A percentile compares a stretch with the other conserved stretches of the same genome.
Conservation (phyloP, 768 basidiomycete species). For the Austroboletus eburneus region DNA sequence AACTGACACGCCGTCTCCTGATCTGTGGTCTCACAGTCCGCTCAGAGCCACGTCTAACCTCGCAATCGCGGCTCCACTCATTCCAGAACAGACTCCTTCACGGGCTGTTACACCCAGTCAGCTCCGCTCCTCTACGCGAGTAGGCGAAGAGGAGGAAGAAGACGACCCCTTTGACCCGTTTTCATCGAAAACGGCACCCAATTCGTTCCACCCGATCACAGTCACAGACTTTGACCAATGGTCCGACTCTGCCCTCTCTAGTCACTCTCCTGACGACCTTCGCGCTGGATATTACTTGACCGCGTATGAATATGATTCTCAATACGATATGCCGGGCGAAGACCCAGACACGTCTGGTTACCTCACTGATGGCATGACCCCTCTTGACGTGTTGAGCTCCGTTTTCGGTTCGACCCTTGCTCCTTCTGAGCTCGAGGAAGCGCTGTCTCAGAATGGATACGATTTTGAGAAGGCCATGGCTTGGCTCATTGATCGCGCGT, state of each 20-base stretch:
- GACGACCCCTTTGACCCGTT: constrained; percentile 86
- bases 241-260: constrained; percentile 51
- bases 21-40: constrained; percentile 78
- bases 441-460: constrained; percentile 79
- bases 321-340: constrained; percentile 30
- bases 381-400: constrained; percentile 91
- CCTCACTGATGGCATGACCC: constrained; percentile 92
- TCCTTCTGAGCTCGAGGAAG: constrained; percentile 90
- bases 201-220: constrained; percentile 58
- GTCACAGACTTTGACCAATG: constrained; percentile 63
- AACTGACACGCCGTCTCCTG: constrained; percentile 82
- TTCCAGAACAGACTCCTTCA: constrained; percentile 59
- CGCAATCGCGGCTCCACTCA: constrained; percentile 86
- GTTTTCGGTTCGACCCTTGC: constrained; percentile 91
- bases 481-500: constrained; percentile 78
- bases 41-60: constrained; percentile 75
- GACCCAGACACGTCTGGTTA: constrained; percentile 53
- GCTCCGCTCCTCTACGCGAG: constrained; percentile 59
- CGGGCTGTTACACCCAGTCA: constrained; percentile 68
- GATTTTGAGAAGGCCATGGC: constrained; percentile 97
- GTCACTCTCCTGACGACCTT: constrained; percentile 50
- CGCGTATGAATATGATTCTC: constrained; percentile 31
- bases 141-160: constrained; percentile 60
- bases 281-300: constrained; percentile 29
- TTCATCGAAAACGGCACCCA: constrained; percentile 40